These are phyloP conservation scores for Linnemannia elongata DNA, from an alignment of 192 early-diverging fungal species.

Conservation along the genomic window DNA sequence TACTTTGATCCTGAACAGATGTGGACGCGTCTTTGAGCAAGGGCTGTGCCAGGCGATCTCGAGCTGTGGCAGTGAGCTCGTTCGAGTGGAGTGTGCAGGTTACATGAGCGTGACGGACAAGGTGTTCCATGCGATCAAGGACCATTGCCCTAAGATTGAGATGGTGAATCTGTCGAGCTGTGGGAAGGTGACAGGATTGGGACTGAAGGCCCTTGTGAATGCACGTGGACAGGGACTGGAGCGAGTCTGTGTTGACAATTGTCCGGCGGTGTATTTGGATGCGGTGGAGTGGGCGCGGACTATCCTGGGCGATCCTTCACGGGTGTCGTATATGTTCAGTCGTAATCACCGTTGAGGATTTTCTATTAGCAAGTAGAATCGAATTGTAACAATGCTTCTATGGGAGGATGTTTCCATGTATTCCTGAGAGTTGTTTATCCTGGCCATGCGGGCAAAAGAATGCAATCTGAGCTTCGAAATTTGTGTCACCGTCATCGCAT, in stretches of 20 bases:
- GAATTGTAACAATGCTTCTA: background rate
- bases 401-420: background rate
- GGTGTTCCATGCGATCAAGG: conserved; percentile 26
- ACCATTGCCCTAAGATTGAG: conserved; percentile 45
- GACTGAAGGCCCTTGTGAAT: conserved; percentile 39
- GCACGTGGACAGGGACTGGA: conserved; percentile 29
- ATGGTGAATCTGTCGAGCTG: conserved; percentile 25
- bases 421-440: background rate
- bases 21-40: conserved; percentile 28
- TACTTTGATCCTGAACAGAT: conserved; percentile 34
- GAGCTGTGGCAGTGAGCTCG: conserved; percentile 20
- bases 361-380: background rate
- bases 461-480: background rate
- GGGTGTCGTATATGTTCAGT: conserved; percentile 19
- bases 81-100: conserved; percentile 31
- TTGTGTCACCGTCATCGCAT: background rate
- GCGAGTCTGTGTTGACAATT: conserved; percentile 35
- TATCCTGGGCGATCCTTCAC: conserved; percentile 20
- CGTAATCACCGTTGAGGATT: conserved; percentile 14
- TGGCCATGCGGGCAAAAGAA: background rate
- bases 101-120: conserved; percentile 31
- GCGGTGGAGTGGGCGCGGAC: conserved; percentile 37
- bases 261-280: conserved; percentile 28
- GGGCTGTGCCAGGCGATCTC: conserved; percentile 22
- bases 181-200: conserved; percentile 29